Base-by-base conservation (phyloP, 139 green algal species). In the Diplosphaera chodatii region DNA sequence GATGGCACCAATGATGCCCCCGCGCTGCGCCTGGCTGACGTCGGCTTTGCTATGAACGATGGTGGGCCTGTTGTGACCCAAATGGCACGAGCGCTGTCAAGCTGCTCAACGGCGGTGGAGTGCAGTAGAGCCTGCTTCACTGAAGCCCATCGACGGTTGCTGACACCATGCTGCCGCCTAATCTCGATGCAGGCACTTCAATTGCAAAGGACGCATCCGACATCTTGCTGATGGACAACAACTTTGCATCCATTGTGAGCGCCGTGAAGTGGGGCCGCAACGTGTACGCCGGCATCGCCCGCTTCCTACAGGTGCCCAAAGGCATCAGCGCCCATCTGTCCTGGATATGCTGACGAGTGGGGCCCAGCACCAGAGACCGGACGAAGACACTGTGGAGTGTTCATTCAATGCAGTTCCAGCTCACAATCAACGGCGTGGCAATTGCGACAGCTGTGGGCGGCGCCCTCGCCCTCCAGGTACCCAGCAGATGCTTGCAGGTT, bases 1-100 rank as follows among this genome's bases (percentile, higher is more conserved):
- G 92, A 97, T 66, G 92, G 92, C 66, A 96, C 91, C 64, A 97
- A 97, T 74, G 92, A 97, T 72, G 92, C 92, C 0, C 92, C 91
- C 0, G 91, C 91, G n/a, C 85, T 97, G 55, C 71, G 82, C 13
- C 83, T 83, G 1, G 87, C 91, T 2, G 87, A 96, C 71, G 90
- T 97, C 2, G 91, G 89, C 16, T 96, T 97, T 81, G 89, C 86
- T 32, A 97, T 97, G 91, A 84, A 80, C 59, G 48, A 59, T 25
- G 48, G 48, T 59, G 56, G 33, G 18, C 55, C 6, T 63, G 4
- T 18, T 48, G 6, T 10, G 37, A 48, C 37, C 10, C 37, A 48
- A 10, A 48, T 48, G 37, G n/a, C n/a, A n/a, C n/a, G n/a, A n/a
- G n/a, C n/a, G n/a, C n/a, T n/a, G n/a, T n/a, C n/a, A 48, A 48